Percentiles rank a stretch among this genome's conserved stretches.
phyloP scores from a whole-genome alignment of 495 filamentous ascomycete genomes.

The Stereocaulon alpinum region DNA sequence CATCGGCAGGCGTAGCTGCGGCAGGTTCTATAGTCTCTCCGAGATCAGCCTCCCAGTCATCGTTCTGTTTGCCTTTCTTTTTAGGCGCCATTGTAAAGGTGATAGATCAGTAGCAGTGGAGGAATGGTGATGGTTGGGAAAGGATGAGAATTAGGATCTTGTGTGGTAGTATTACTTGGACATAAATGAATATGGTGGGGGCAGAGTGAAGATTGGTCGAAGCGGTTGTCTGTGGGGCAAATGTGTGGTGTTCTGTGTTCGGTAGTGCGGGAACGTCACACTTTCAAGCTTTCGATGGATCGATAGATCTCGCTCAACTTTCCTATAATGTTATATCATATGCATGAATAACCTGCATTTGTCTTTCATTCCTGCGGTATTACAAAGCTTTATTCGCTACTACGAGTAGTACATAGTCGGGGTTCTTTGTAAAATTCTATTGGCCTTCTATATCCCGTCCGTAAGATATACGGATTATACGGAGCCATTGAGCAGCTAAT shows the following conservation, averaged over 20 bases:
- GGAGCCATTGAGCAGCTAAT: neutral
- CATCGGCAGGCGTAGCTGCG: constrained; percentile 39
- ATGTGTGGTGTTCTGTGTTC: constrained; percentile 2
- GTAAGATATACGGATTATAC: constrained; percentile 1
- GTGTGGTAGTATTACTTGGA: neutral
- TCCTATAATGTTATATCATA: neutral
- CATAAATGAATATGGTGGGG: neutral
- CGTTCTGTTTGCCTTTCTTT: constrained; percentile 86
- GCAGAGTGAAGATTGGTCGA: neutral
- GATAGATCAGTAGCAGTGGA: neutral
- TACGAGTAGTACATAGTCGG: neutral
- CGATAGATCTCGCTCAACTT: too few species aligned
- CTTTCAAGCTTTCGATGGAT: too few species aligned
- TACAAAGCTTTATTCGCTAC: too few species aligned
- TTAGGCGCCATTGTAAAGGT: constrained; percentile 66
- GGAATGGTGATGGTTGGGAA: neutral
- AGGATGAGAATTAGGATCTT: too few species aligned
- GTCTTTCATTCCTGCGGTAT: too few species aligned
- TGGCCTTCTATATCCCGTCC: neutral
- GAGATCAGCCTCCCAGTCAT: constrained; percentile 95
- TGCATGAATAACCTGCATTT: too few species aligned
- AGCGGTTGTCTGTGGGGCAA: neutral
- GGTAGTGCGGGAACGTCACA: constrained; percentile 7
- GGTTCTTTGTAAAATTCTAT: neutral
- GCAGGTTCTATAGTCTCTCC: constrained; percentile 55